Conservation (phyloP, 176 grass and related monocot genomes). For the Hsuehochloa calcarea region DNA sequence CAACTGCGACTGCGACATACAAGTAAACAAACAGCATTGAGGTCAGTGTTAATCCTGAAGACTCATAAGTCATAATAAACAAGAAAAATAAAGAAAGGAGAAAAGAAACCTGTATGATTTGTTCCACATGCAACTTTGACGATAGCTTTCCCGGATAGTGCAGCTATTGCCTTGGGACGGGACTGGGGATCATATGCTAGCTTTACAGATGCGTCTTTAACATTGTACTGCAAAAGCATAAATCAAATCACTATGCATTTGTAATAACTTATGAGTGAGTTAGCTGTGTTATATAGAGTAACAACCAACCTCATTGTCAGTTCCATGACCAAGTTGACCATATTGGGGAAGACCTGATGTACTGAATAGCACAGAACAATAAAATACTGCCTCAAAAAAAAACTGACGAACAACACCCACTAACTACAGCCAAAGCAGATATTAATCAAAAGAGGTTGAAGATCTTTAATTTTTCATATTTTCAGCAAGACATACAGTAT, state of each 20-base stretch:
- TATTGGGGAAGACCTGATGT: conserved; percentile 91
- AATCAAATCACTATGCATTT: conserved; percentile 26
- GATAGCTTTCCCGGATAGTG: conserved; percentile 80
- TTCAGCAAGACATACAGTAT: conserved; percentile 73
- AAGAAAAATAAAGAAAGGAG: conserved; percentile 8
- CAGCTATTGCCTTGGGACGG: conserved; percentile 71
- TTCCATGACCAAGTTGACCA: conserved; percentile 97
- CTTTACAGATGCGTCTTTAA: conserved; percentile 81
- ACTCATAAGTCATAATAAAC: conserved; percentile 13
- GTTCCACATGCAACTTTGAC: conserved; percentile 94
- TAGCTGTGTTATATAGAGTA: not conserved
- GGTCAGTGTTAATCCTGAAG: conserved; percentile 19
- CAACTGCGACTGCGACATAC: conserved; percentile 82
- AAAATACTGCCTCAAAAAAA: conserved; percentile 45
- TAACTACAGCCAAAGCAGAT: conserved; percentile 38
- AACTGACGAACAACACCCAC: conserved; percentile 32
- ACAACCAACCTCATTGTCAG: conserved; percentile 79
- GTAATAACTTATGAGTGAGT: not conserved
- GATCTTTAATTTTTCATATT: conserved; percentile 5
- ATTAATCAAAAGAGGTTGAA: conserved; percentile 26
- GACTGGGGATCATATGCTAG: conserved; percentile 90
- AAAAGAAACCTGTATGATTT: conserved; percentile 89
- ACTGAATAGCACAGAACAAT: conserved; percentile 60
- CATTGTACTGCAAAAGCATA: conserved; percentile 77
- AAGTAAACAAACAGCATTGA: conserved; percentile 32